Evolutionary conservation across 371 early-diverging fungal species (phyloP), one percentile per base, ranked within the genome.

Genomic region (Circinella umbellata): DNA sequence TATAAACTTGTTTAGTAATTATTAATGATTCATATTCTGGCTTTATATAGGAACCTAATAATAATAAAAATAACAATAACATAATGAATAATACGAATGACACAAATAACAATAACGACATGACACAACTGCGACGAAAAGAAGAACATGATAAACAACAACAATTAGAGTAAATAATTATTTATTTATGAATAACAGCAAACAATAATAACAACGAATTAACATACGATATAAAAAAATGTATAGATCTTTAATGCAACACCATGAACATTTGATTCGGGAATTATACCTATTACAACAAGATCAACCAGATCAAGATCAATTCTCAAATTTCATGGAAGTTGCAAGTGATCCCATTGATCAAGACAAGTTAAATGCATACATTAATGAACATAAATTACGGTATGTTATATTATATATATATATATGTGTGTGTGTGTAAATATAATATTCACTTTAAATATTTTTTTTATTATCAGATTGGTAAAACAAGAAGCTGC

Each of bases 381-480:
- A 74, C 68, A 53, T 77, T 6, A 78, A 81, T 14, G 75, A 76
- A 70, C 72, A 76, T 61, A 74, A 81, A 37, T 60, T 53, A n/a
- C 53, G 15, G 53, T 53, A 53, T 42, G 42, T 42, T 42, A 9
- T 42, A 6, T 42, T 42, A 6, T 39, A 39, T 42, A 42, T 42
- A 42, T 42, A 1, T 42, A 42, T 42, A 42, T 42, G 3, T 42
- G 3, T 42, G 11, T 42, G 11, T 1, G 11, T 42, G 11, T 42
- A 42, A 9, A 42, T 42, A 42, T 42, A 42, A 9, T 42, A 42
- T 42, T 42, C 42, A 42, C 11, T 9, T 11, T 11, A 42, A 9
- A 42, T 42, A 9, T 2, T 42, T 6, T 6, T 9, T 9, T 9
- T 42, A 9, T 42, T 42, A 42, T 42, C 27, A 42, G 42, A 11